Evolutionary conservation across 2,329 filamentous ascomycete genomes (phyloP), one percentile per base, ranked within the genome.

Genomic region (Alternaria angustiovoidea): DNA sequence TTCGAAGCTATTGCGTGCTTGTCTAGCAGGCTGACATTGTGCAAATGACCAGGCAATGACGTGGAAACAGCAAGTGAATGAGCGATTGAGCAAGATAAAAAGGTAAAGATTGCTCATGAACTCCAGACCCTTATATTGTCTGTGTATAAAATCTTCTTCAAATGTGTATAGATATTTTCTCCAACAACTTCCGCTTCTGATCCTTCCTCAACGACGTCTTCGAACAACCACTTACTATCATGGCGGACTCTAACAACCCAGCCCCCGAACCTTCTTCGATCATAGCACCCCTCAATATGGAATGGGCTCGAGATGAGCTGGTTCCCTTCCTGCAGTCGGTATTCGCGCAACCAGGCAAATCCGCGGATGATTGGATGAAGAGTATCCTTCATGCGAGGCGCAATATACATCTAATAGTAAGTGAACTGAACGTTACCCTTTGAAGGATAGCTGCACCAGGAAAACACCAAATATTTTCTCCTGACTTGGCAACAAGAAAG

Each of bases 301-400:
- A 49, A 2, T 65, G 61, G 63, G 55, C 42, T 2, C 14, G 41
- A 12, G 3, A 36, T 3, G 63, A 65, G 32, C 55, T 65, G 0
- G 48, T 65, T 6, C 55, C 61, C 2, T 56, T 65, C 11, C 53
- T 65, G 6, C 22, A 51, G 28, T 20, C 22, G 0, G 54, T 43
- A 16, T 63, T 44, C 14, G 11, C 28, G 1, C 30, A 14, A 4
- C 16, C 32, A 6, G n/a, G 26, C 0, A 49, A n/a, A 32, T 11
- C 54, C 2, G 42, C 39, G 14, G 7, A 14, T 14, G 36, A 42
- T 5, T 59, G 61, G 63, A 12, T 46, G 11, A 16, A 51, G 11
- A n/a, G 14, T 2, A 34, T 63, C 4, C 14, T 30, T 7, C 14
- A 34, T 7, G 61, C 54, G 6, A 39, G 42, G 14, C 2, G 14